phyloP scores from a whole-genome alignment of 768 basidiomycete species.

The Mycena latifolia region DNA sequence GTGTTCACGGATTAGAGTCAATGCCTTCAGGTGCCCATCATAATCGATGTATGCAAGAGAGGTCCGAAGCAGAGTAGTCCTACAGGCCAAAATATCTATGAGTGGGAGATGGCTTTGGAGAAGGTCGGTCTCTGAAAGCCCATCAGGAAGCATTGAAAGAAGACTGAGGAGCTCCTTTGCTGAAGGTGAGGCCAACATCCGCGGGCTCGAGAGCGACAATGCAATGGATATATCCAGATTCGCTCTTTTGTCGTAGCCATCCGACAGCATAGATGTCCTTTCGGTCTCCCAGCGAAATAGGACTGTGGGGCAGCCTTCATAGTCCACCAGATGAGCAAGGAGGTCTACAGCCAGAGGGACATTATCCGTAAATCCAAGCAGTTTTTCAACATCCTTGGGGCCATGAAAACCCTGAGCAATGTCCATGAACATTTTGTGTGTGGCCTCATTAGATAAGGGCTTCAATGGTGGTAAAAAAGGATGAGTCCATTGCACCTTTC shows the following conservation, averaged over 20 bases:
- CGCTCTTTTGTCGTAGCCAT: slow-evolving; percentile 20
- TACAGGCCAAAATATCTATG: neutral
- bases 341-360: slow-evolving; percentile 20
- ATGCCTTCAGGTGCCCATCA: neutral
- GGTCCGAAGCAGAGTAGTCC: slow-evolving; percentile 7
- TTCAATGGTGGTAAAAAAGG: no score
- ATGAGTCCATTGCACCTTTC: no score
- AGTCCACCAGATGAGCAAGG: slow-evolving; percentile 11
- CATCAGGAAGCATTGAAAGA: slow-evolving; percentile 18
- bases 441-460: no score
- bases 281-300: slow-evolving; percentile 13
- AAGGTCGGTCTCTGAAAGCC: slow-evolving; percentile 13
- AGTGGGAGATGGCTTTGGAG: slow-evolving; percentile 1
- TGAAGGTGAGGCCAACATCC: neutral
- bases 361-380: slow-evolving; percentile 17
- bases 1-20: neutral
- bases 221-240: slow-evolving; percentile 23
- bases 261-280: slow-evolving; percentile 11
- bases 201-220: slow-evolving; percentile 17
- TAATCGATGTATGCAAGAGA: slow-evolving; percentile 11
- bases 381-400: no score
- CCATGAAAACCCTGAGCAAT: no score
- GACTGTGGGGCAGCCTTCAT: slow-evolving; percentile 6
- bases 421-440: no score
- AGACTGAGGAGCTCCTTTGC: slow-evolving; percentile 6